Percentiles rank a stretch among this genome's conserved stretches.
These are phyloP conservation scores for Allodekkera sacchari DNA, from an alignment of 805 yeast genomes.

Conservation along the genomic window DNA sequence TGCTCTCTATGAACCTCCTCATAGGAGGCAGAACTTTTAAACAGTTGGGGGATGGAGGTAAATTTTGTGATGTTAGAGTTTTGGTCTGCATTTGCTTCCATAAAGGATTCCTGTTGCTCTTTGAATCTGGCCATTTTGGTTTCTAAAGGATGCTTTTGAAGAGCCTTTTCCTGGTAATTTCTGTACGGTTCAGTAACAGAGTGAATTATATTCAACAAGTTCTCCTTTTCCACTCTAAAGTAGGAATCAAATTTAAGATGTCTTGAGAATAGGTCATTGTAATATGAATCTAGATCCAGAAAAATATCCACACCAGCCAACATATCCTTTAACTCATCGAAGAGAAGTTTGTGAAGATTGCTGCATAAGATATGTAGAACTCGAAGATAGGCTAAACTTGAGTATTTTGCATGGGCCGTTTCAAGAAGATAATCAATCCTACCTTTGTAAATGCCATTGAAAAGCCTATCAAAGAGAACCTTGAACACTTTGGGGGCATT, in stretches of 20 bases:
- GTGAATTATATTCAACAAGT: conserved; percentile 47
- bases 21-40: conserved; percentile 3
- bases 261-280: conserved; percentile 64
- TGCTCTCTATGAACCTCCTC: conserved; percentile 10
- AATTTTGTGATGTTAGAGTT: conserved; percentile 17
- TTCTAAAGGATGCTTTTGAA: conserved; percentile 26
- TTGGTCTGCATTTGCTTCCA: no score
- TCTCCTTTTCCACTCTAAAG: conserved; percentile 62
- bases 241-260: conserved; percentile 60
- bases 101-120: conserved; percentile 12
- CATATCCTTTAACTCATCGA: conserved; percentile 54
- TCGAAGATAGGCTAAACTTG: conserved; percentile 68
- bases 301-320: conserved; percentile 43
- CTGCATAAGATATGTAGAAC: conserved; percentile 55
- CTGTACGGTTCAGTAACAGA: conserved; percentile 38
- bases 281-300: conserved; percentile 57
- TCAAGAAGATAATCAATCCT: conserved; percentile 50
- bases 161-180: conserved; percentile 27
- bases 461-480: conserved; percentile 65
- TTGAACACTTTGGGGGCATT: conserved; percentile 58
- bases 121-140: conserved; percentile 20
- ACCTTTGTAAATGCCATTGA: conserved; percentile 60
- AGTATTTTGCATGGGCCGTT: conserved; percentile 50
- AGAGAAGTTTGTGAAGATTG: conserved; percentile 47
- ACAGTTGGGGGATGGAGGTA: conserved; percentile 19